Evolutionary conservation across 495 filamentous ascomycete species (phyloP).

Genomic region (Chlorociboria aeruginascens): DNA sequence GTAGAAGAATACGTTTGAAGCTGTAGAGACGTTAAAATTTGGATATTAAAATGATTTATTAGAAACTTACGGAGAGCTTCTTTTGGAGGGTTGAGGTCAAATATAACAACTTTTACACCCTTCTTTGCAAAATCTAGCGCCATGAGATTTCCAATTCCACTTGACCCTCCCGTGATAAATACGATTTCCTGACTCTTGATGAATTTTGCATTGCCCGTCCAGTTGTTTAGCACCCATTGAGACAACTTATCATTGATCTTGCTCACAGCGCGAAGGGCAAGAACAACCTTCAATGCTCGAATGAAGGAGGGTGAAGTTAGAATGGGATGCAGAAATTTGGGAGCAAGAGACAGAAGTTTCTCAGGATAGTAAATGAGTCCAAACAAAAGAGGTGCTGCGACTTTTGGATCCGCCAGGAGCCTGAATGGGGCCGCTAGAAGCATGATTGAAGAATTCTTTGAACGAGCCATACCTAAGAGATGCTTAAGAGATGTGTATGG

Average conservation of each 20-base stretch:
- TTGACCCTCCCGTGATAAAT: constrained; percentile 20
- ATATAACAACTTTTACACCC: constrained; percentile 44
- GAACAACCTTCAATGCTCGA: neutral
- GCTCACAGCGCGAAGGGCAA: constrained; percentile 30
- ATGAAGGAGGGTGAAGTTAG: constrained; percentile 1
- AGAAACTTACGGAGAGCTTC: constrained; percentile 26
- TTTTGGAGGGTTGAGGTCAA: constrained; percentile 45
- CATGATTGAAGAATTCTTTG: too few relatives aligned
- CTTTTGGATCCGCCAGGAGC: neutral
- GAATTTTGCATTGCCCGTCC: constrained; percentile 43
- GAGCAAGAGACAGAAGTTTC: constrained; percentile 2
- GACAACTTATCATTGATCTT: constrained; percentile 38
- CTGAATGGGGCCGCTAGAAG: neutral
- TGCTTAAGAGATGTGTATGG: too few relatives aligned
- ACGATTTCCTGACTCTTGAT: constrained; percentile 50
- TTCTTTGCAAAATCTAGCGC: constrained; percentile 45
- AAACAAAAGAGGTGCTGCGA: constrained; percentile 10
- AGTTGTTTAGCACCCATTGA: constrained; percentile 45
- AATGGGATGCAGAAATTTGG: neutral
- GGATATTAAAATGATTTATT: neutral
- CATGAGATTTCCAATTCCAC: constrained; percentile 32
- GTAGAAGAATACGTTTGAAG: constrained; percentile 43
- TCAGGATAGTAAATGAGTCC: constrained; percentile 12
- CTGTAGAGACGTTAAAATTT: constrained; percentile 6
- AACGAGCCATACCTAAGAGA: too few relatives aligned